These are phyloP conservation scores for Xylona heveae DNA, from an alignment of 495 filamentous ascomycete species.

Conservation along the genomic window DNA sequence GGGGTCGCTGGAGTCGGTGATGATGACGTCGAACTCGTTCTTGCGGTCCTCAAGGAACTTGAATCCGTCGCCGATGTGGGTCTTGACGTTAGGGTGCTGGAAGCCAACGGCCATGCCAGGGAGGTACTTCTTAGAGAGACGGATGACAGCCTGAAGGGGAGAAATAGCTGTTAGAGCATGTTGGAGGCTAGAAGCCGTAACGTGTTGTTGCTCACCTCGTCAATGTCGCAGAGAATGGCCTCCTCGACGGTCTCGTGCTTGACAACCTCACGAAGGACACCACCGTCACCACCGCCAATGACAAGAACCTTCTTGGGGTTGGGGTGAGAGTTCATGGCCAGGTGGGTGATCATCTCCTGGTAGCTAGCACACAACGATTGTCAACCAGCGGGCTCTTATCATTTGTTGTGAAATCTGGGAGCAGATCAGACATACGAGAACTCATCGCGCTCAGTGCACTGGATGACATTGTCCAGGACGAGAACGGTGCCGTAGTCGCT, in stretches of 20 bases:
- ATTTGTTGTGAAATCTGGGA: conserved; percentile 17
- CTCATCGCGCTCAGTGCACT: conserved; percentile 95
- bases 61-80: conserved; percentile 91
- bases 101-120: conserved; percentile 86
- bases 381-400: neutral
- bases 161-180: conserved; percentile 10
- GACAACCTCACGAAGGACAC: conserved; percentile 91
- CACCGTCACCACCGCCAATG: conserved; percentile 92
- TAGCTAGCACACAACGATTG: conserved; percentile 28
- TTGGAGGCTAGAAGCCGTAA: conserved; percentile 4
- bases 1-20: conserved; percentile 94
- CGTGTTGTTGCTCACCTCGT: conserved; percentile 41
- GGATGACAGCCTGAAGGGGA: conserved; percentile 61
- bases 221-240: conserved; percentile 93
- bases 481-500: conserved; percentile 91
- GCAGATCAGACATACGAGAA: conserved; percentile 44
- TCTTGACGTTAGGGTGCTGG: conserved; percentile 77
- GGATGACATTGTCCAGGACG: conserved; percentile 98
- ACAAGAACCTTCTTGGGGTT: conserved; percentile 95
- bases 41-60: conserved; percentile 84
- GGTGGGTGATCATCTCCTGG: conserved; percentile 99
- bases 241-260: conserved; percentile 86
- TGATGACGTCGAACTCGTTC: conserved; percentile 97
- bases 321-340: conserved; percentile 96
- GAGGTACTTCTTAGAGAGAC: conserved; percentile 94